Base-by-base conservation (phyloP, 2,329 filamentous ascomycete species). In the Microcyclosporella mali region DNA sequence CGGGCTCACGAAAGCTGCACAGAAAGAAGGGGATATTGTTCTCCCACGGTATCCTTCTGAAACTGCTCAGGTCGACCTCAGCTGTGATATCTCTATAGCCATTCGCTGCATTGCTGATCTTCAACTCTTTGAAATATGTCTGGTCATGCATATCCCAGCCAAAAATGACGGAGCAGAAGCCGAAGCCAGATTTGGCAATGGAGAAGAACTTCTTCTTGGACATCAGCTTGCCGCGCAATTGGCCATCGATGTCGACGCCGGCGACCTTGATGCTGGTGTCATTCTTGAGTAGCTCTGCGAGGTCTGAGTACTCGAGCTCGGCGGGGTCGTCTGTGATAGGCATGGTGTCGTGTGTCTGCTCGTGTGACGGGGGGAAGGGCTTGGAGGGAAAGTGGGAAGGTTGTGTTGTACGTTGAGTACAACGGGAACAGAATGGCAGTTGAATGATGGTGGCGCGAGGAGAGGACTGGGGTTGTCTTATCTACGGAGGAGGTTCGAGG, bases 131-230 rank as follows among this genome's bases (percentile, higher is more conserved):
- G 63, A 86, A 82, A 66, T 95, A 95, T 9, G 87, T 94, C 70
- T 81, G 75, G 61, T 95, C 89, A 66, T 95, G 88, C 87, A 95
- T 94, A 67, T 95, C 88, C 89, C 89, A 95, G 63, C 89, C 88
- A 59, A 94, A 95, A 52, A 95, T 81, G 54, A 95, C 88, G 15
- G 85, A 92, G 72, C 89, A 95, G 73, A 95, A 95, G 41, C 88
- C 89, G 57, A 95, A 95, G 39, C 88, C 89, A 33, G 80, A 76
- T 32, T 78, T 67, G n/a, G 82, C 83, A 40, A 95, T 78, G 21
- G 85, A 87, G 29, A 95, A 71, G 66, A 95, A 95, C 70, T 95
- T 95, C 63, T 83, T 84, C 74, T 94, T 94, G 56, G 87, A 87
- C 67, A 95, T 81, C 49, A 95, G 76, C 70, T 95, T 95, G 56